Base-by-base conservation (phyloP, 73 alveolate species). In the Paramecium octaurelia region DNA sequence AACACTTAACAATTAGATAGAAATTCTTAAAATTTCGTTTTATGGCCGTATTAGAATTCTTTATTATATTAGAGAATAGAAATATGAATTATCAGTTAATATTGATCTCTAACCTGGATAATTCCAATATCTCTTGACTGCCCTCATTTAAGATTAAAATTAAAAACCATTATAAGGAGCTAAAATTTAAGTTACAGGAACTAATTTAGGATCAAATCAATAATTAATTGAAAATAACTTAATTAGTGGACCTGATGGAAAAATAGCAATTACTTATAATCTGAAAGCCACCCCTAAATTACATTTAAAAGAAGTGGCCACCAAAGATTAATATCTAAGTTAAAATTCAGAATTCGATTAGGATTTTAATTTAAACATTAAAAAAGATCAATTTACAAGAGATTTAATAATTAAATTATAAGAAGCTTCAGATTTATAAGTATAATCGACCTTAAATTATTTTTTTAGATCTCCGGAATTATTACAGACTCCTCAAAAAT, bases 31-130 rank as follows among this genome's bases (percentile, higher is more conserved):
- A 8, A 64, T 2, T 64, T 29, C 24, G 31, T n/a, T 31, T 64
- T 64, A 64, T 64, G 84, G 84, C 84, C 84, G 84, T 64, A 64
- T 11, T 14, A 64, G 9, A 27, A 64, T 64, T 64, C 50, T 64
- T 27, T 23, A 16, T 54, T 54, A 64, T 31, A 27, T 14, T 64
- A 64, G 84, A 31, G 84, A 64, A 64, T 23, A 64, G 50, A 64
- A 64, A 64, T 64, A 64, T 64, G 84, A 64, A 64, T 64, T 64
- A 64, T 64, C 84, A 64, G 46, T 64, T 64, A 64, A 34, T 23
- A 64, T 64, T 31, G 46, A 64, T 6, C 46, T 64, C 14, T 27
- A 2, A 23, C 84, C 84, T 12, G 84, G 84, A 11, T 48, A 64
- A 64, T 64, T 64, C 31, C 6, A 64, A 64, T 34, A 31, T 31